Evolutionary conservation across 257 asterid genomes (phyloP), one percentile per base, ranked within the genome.

Genomic region (Nicotiana benthamiana): DNA sequence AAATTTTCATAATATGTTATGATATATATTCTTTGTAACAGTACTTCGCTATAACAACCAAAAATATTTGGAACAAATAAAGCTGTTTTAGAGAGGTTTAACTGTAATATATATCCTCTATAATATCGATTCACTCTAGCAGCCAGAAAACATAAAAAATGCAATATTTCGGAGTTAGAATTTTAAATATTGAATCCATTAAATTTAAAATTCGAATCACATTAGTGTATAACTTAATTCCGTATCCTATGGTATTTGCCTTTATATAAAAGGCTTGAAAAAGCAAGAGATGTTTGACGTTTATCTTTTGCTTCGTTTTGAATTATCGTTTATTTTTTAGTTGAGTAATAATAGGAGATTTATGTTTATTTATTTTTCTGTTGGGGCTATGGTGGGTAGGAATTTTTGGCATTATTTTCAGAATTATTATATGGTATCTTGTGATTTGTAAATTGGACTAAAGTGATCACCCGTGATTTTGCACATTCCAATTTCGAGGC

Each of bases 381-480:
- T 24, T 0, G 43, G 3, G 40, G 40, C 9, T 28, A 27, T 22
- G 60, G 24, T 46, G 16, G 60, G 40, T 72, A 0, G 13, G 60
- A 70, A 6, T 4, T 12, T 72, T 72, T 72, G 77, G 40, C 78
- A 72, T 46, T 72, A 43, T 72, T 72, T 72, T 20, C 0, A 40
- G 0, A 7, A 22, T 72, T 46, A 6, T 46, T 46, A 0, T 46
- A 72, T 72, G 60, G 16, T 20, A 43, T 46, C 77, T 46, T 72
- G 78, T 72, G 60, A 72, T 46, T 46, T 72, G 24, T 46, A 40
- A 72, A 46, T 46, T 22, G 78, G 78, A 72, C 78, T 6, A 46
- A 72, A 24, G 60, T 72, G 24, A 22, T 6, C 78, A 72, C 78
- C 77, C 77, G 60, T 72, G 78, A 72, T 1, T 70, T 68, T 22